Percentiles rank a stretch among this genome's conserved stretches.
Conservation (phyloP, 73 alveolate species). For the Stentor coeruleus region DNA sequence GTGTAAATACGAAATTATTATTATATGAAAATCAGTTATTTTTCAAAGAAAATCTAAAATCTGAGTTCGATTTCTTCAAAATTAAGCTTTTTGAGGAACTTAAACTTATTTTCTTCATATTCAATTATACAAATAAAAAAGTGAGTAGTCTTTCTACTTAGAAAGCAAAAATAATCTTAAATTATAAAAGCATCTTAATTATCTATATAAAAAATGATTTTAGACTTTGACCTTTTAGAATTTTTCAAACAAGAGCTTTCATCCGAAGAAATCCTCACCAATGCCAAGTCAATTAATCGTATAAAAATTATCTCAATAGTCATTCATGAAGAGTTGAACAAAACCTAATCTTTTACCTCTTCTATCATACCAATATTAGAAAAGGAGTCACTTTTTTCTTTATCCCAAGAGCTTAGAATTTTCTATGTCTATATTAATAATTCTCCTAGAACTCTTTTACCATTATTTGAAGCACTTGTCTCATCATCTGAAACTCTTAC, state of each 20-base stretch:
- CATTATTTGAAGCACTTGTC: slow-evolving; percentile 59
- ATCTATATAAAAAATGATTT: background rate
- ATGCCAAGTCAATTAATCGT: background rate
- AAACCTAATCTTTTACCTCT: background rate
- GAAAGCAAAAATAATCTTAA: too few species aligned
- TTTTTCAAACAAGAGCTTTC: background rate
- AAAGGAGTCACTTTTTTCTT: slow-evolving; percentile 95
- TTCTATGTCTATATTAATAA: slow-evolving; percentile 20
- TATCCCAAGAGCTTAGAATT: slow-evolving; percentile 88
- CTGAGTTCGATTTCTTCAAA: too few species aligned
- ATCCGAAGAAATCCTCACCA: background rate
- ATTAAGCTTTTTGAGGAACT: too few species aligned
- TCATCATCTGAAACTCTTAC: slow-evolving; percentile 88
- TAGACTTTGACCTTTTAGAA: background rate
- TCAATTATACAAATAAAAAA: too few species aligned
- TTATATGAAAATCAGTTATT: too few species aligned
- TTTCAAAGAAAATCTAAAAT: too few species aligned
- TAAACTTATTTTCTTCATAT: too few species aligned
- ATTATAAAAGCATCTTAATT: too few species aligned
- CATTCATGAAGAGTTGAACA: background rate
- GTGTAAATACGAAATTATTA: too few species aligned
- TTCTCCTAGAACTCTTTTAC: slow-evolving; percentile 32
- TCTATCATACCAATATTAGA: slow-evolving; percentile 27
- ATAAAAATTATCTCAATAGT: too few species aligned
- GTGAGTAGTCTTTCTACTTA: too few species aligned